phyloP scores from a whole-genome alignment of 2,329 filamentous ascomycete species.

The Penicillium decumbens region DNA sequence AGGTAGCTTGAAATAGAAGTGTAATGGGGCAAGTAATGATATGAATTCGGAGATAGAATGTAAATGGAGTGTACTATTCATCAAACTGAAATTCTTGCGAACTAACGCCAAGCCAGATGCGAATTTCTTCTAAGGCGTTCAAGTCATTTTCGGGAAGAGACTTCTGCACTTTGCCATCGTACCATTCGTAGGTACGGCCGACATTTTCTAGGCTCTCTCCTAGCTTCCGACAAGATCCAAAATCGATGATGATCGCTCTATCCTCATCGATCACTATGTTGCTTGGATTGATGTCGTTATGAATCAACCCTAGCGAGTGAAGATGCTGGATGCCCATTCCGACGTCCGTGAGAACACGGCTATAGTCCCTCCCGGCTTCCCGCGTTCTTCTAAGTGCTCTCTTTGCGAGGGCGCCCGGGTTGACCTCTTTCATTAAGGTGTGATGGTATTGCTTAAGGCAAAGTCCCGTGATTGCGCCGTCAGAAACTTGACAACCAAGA shows the following conservation, averaged over 20 bases:
- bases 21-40: too few species aligned
- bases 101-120: slow-evolving; percentile 1
- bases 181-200: slow-evolving; percentile 7
- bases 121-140: slow-evolving; percentile 4
- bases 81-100: not conserved
- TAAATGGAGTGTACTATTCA: too few species aligned
- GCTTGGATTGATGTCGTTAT: slow-evolving; percentile 87
- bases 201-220: slow-evolving; percentile 2
- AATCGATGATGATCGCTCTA: slow-evolving; percentile 14
- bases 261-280: slow-evolving; percentile 71
- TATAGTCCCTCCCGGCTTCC: not conserved
- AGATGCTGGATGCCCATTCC: slow-evolving; percentile 67
- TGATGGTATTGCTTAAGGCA: not conserved
- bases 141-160: slow-evolving; percentile 5
- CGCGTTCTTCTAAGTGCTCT: not conserved
- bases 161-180: not conserved
- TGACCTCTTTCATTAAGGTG: slow-evolving; percentile 1
- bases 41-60: too few species aligned
- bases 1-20: too few species aligned
- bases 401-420: not conserved
- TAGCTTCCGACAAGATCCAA: slow-evolving; percentile 5
- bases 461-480: not conserved
- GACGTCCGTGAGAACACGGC: slow-evolving; percentile 7
- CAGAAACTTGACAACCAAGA: not conserved
- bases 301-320: slow-evolving; percentile 79